These are phyloP conservation scores for Tetrapisispora pingtungensis DNA, from an alignment of 805 yeast genomes.

Conservation along the genomic window DNA sequence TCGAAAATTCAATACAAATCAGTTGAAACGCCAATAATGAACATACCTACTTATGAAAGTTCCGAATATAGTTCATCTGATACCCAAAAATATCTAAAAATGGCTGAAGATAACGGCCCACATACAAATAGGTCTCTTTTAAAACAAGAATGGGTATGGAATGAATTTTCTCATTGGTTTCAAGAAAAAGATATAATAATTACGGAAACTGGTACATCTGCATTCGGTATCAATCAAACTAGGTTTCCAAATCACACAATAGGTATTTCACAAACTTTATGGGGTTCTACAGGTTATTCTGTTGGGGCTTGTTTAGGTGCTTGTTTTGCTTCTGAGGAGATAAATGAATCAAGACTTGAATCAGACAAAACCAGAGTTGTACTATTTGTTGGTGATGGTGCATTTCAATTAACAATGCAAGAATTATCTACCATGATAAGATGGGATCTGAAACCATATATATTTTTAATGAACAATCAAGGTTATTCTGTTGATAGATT, in stretches of 20 bases:
- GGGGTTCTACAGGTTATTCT: slow-evolving; percentile 61
- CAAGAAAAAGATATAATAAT: slow-evolving; percentile 48
- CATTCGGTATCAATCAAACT: slow-evolving; percentile 51
- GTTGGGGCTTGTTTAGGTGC: slow-evolving; percentile 58
- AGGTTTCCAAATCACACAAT: slow-evolving; percentile 40
- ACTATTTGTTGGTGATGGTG: slow-evolving; percentile 59
- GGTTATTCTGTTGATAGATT: slow-evolving; percentile 61
- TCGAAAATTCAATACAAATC: slow-evolving; percentile 11
- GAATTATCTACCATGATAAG: slow-evolving; percentile 51
- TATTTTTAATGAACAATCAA: slow-evolving; percentile 51
- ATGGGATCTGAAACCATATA: slow-evolving; percentile 45
- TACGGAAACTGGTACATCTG: slow-evolving; percentile 58
- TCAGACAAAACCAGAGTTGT: slow-evolving; percentile 36
- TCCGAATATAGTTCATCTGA: slow-evolving; percentile 4
- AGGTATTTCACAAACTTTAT: slow-evolving; percentile 52
- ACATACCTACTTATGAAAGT: slow-evolving; percentile 17
- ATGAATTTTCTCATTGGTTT: slow-evolving; percentile 41
- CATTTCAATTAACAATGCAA: slow-evolving; percentile 56
- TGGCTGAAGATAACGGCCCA: background rate
- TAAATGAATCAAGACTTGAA: slow-evolving; percentile 2
- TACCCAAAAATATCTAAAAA: background rate
- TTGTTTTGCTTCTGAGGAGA: slow-evolving; percentile 45
- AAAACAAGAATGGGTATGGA: slow-evolving; percentile 41
- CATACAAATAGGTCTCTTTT: slow-evolving; percentile 8
- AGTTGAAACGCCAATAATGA: slow-evolving; percentile 13